A percentile compares a stretch with the other conserved stretches of the same genome.
Evolutionary conservation across 345 rosid species (phyloP).

Genomic region (Carallia brachiata): DNA sequence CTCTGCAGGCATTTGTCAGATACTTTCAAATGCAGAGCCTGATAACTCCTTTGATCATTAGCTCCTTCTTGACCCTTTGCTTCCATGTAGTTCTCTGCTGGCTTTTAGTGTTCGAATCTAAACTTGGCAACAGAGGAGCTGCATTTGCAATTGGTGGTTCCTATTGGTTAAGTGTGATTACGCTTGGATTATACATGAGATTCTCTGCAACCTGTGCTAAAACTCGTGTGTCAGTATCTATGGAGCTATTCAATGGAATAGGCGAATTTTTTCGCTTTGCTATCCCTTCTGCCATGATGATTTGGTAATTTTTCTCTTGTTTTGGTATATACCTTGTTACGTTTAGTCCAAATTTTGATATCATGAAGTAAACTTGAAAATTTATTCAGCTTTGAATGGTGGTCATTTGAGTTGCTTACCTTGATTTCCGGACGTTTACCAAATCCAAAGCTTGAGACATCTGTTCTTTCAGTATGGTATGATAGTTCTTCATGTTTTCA

Average conservation of each 20-base stretch:
- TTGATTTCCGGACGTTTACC: constrained; percentile 25
- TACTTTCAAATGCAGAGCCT: constrained; percentile 18
- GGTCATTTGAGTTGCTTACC: constrained; percentile 24
- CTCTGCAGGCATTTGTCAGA: constrained; percentile 13
- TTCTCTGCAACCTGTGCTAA: neutral
- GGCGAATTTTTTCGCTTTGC: neutral
- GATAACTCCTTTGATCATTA: neutral
- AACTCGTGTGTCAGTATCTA: neutral
- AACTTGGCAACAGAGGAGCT: neutral
- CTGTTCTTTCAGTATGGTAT: constrained; percentile 27
- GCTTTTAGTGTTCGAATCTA: neutral
- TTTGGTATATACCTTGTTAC: no score
- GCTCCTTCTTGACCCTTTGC: neutral
- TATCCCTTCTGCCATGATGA: constrained; percentile 24
- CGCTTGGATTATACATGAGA: neutral
- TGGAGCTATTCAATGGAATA: neutral
- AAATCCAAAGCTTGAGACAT: constrained; percentile 28
- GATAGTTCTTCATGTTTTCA: neutral
- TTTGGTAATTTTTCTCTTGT: neutral
- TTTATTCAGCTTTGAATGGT: constrained; percentile 23
- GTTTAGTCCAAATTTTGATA: neutral
- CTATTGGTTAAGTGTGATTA: neutral
- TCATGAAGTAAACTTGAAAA: neutral
- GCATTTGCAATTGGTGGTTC: neutral
- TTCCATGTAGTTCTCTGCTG: neutral